Base-by-base conservation (phyloP, 2,329 filamentous ascomycete genomes). In the Eutypella sp. region DNA sequence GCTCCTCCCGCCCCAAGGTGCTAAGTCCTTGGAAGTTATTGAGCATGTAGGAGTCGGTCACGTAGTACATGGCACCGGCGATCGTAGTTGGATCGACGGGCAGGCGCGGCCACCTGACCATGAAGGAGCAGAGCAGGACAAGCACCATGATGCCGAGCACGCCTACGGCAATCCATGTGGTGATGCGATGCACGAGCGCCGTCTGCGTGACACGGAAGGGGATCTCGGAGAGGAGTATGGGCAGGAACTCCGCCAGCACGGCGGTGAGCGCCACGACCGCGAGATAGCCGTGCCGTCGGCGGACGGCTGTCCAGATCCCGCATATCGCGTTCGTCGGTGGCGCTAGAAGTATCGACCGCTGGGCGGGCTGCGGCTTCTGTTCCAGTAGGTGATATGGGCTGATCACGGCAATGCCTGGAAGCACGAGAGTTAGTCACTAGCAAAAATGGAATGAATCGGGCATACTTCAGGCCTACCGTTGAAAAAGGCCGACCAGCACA, bases 401-500 rank as follows among this genome's bases (percentile, higher is more conserved):
- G 29, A 66, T 54, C n/a, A 60, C 54, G 1, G 67, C 62, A 20
- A 69, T 57, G 43, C 63, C 67, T 67, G 31, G n/a, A 29, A 13
- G 13, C 13, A 29, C 25, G 25, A 7, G 13, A 29, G 25, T 29
- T 29, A 29, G 25, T 29, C 25, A 29, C 13, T 13, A 29, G 13
- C 25, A 8, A 7, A 29, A 29, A 13, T 29, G 7, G 8, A 29
- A 29, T 29, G 25, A 8, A 29, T 29, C 7, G 25, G 13, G 23
- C 15, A 24, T 15, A 42, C 18, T 16, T 20, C 15, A 16, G 29
- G 49, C 59, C 55, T 55, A 69, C 67, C 62, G 40, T 57, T 49
- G 38, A 68, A 65, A 45, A 71, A 64, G 2, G 57, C 57, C 3
- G 57, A 59, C 68, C 68, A 72, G 42, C 65, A 64, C 16, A 68